Conservation (phyloP, 2,329 filamentous ascomycete genomes). For the Simplicillium aogashimaense region DNA sequence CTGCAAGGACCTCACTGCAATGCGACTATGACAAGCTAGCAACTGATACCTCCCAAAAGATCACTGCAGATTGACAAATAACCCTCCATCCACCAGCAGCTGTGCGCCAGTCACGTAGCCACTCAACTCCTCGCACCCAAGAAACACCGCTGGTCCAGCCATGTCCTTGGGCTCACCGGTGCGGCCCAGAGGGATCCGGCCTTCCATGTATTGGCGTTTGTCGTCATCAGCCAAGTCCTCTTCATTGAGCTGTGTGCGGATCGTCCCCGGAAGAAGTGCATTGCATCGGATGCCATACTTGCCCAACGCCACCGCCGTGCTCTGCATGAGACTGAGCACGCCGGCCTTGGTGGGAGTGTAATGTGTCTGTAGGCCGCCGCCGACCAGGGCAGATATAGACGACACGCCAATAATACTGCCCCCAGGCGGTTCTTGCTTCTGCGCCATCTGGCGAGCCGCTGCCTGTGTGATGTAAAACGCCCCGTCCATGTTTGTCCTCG, state of each 20-base stretch:
- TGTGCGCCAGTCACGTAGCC: slow-evolving; percentile 76
- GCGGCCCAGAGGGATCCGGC: slow-evolving; percentile 67
- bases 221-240: slow-evolving; percentile 63
- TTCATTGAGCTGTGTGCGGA: slow-evolving; percentile 77
- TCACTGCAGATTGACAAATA: slow-evolving; percentile 82
- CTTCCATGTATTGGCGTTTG: slow-evolving; percentile 73
- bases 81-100: slow-evolving; percentile 75
- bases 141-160: slow-evolving; percentile 75
- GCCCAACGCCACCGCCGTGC: slow-evolving; percentile 68
- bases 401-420: slow-evolving; percentile 73
- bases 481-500: slow-evolving; percentile 74
- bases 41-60: too few species aligned
- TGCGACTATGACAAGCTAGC: too few species aligned
- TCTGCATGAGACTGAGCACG: slow-evolving; percentile 73
- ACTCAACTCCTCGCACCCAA: slow-evolving; percentile 70
- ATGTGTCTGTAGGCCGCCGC: slow-evolving; percentile 69
- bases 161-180: slow-evolving; percentile 65
- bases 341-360: slow-evolving; percentile 88
- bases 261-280: slow-evolving; percentile 72
- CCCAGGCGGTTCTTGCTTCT: slow-evolving; percentile 48
- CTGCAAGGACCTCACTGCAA: too few species aligned
- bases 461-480: slow-evolving; percentile 86
- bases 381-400: slow-evolving; percentile 66
- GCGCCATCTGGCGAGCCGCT: slow-evolving; percentile 73
- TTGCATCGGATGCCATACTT: slow-evolving; percentile 72